phyloP scores from a whole-genome alignment of 331 rosid genomes.

The Dryas integrifolia region DNA sequence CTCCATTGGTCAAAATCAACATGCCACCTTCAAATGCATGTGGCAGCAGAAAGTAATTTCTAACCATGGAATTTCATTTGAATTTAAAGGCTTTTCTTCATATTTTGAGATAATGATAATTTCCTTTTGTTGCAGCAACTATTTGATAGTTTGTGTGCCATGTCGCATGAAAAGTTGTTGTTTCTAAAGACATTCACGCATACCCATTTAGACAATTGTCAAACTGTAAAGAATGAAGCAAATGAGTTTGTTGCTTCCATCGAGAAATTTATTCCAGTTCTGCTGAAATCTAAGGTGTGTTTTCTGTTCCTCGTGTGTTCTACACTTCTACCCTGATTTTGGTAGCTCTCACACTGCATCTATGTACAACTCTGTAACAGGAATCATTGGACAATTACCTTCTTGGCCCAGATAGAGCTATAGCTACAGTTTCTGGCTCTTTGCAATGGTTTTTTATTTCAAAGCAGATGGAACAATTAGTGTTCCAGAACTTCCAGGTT shows the following conservation, averaged over 20 bases:
- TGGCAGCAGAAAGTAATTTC: conserved; percentile 83
- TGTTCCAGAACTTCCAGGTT: conserved; percentile 54
- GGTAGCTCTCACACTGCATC: conserved; percentile 17
- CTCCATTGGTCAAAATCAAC: conserved; percentile 49
- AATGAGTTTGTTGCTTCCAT: conserved; percentile 46
- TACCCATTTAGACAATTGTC: conserved; percentile 62
- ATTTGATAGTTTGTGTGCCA: conserved; percentile 60
- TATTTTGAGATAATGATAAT: conserved; percentile 6
- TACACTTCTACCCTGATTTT: conserved; percentile 13
- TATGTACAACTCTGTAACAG: conserved; percentile 41
- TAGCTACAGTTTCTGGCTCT: conserved; percentile 33
- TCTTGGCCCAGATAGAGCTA: conserved; percentile 49
- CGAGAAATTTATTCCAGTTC: conserved; percentile 53
- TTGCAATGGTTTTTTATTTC: conserved; percentile 44
- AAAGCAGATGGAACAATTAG: conserved; percentile 55
- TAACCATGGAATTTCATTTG: background rate
- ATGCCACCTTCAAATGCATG: conserved; percentile 57
- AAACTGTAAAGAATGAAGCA: conserved; percentile 41
- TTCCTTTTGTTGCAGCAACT: conserved; percentile 56
- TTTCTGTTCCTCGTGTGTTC: conserved; percentile 25
- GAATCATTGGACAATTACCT: conserved; percentile 63
- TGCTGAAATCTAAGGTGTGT: conserved; percentile 60
- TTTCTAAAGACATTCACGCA: conserved; percentile 49
- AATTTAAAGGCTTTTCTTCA: conserved; percentile 11
- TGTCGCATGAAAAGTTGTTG: conserved; percentile 53